These are phyloP conservation scores for Mycosarcoma mackinlayi DNA, from an alignment of 1,284 basidiomycete genomes.

Conservation along the genomic window DNA sequence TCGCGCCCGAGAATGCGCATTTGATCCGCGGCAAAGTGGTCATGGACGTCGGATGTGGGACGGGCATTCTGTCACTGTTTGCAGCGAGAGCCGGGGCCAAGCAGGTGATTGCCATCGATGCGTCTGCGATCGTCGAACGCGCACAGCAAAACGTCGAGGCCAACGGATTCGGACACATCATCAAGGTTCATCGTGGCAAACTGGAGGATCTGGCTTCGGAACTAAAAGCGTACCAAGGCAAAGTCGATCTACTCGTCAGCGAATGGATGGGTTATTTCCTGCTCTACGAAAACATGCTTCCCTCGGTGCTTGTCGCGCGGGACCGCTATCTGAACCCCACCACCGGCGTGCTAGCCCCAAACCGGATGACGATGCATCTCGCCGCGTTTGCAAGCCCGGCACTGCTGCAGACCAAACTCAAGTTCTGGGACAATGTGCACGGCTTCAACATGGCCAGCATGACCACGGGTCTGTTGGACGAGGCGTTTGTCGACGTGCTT, in stretches of 20 bases:
- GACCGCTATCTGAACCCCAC: constrained; percentile 79
- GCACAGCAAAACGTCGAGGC: constrained; percentile 82
- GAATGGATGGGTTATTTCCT: constrained; percentile 85
- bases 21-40: constrained; percentile 88
- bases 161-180: constrained; percentile 80
- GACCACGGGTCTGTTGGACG: constrained; percentile 59
- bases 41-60: constrained; percentile 82
- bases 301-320: constrained; percentile 87
- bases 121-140: constrained; percentile 84
- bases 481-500: constrained; percentile 63
- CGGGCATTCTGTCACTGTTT: constrained; percentile 84
- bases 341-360: constrained; percentile 87
- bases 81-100: constrained; percentile 91
- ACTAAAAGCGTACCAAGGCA: constrained; percentile 75
- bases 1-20: constrained; percentile 77
- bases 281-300: constrained; percentile 96
- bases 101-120: constrained; percentile 92
- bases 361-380: constrained; percentile 86
- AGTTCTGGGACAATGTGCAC: constrained; percentile 91
- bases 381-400: constrained; percentile 81
- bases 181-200: constrained; percentile 85
- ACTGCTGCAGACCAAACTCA: constrained; percentile 81
- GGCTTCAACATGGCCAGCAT: constrained; percentile 71
- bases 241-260: constrained; percentile 92
- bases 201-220: constrained; percentile 81